Evolutionary conservation across 73 alveolate species (phyloP), one percentile per base, ranked within the genome.

Genomic region (Tetrahymena thermophila): DNA sequence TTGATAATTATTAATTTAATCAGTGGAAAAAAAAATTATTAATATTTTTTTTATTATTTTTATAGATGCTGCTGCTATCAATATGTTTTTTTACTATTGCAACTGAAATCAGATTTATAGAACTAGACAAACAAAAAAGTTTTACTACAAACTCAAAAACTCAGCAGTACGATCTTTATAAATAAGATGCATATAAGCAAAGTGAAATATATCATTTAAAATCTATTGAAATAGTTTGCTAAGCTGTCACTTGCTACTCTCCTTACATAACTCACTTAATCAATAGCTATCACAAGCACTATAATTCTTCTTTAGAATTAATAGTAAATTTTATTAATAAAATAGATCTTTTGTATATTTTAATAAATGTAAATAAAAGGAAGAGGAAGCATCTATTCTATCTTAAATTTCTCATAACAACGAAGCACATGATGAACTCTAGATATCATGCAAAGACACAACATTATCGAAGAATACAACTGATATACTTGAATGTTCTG

Each of bases 131-230:
- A 34, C 93, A 94, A 85, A 95, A 95, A 89, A 16, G 34, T n/a
- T 28, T n/a, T 71, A 31, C 37, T 71, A 31, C 37, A 25, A 71
- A 71, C 37, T 71, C 89, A 85, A 71, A 43, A 56, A 94, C 95
- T 17, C 55, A 85, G n/a, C 35, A 42, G 50, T 50, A 93, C 13
- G 89, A 55, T 57, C 95, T 85, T 34, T 56, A 85, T 15, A 25
- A 95, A 56, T 55, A 94, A 37, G 97, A 95, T 10, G 93, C 93
- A 34, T 95, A 85, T 95, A 95, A 95, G 55, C 83, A 85, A 34
- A 95, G 97, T 95, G 97, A 95, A 43, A 55, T 95, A 31, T 95
- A 95, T 42, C 97, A 95, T 56, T 93, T 95, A 17, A 95, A 95
- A 35, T 94, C 97, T 34, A 93, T 95, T 28, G 97, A 95, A 55